Evolutionary conservation across 1,284 basidiomycete genomes (phyloP), one percentile per base, ranked within the genome.

Genomic region (Takashimella koratensis): DNA sequence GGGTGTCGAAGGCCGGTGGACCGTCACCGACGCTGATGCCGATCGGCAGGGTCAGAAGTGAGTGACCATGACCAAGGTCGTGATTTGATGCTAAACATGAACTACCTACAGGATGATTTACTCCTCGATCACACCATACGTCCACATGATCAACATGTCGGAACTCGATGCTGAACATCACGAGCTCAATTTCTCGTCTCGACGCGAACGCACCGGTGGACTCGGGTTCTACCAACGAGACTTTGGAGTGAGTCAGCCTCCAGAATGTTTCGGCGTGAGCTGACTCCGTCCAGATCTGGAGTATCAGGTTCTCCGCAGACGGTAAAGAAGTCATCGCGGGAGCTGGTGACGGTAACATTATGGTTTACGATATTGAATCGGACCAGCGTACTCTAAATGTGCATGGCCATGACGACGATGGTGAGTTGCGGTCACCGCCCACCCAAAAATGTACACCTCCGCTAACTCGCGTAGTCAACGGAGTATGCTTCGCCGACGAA

Each of bases 301-400:
- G 89, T 60, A 91, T 96, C 70, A 84, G 90, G 22, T 98, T 98
- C 72, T 96, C 91, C 27, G 91, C 93, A 12, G 94, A 98, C 67
- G 93, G 92, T 0, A 88, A 88, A 53, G 96, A 98, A 75, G 85
- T 98, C 26, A 78, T 84, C 6, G 82, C 82, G 0, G 83, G 83
- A 19, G 79, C 76, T 0, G 64, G 69, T 23, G 56, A 54, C 6
- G 74, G 74, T 11, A 62, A 63, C 64, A 74, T 78, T 43, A 58
- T 73, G 90, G 91, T 96, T 1, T 97, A 96, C 70, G 95, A 98
- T 74, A 82, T 98, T 46, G 77, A 90, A 58, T 84, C 87, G 3
- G 81, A 90, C 59, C 80, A 81, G 55, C 82, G 90, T 46, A 86
- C 88, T 0, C 84, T 98, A 19, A 87, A 85, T 60, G 92, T 98